Base-by-base conservation (phyloP, 495 filamentous ascomycete species). In the Astrothelium subdiscretum region DNA sequence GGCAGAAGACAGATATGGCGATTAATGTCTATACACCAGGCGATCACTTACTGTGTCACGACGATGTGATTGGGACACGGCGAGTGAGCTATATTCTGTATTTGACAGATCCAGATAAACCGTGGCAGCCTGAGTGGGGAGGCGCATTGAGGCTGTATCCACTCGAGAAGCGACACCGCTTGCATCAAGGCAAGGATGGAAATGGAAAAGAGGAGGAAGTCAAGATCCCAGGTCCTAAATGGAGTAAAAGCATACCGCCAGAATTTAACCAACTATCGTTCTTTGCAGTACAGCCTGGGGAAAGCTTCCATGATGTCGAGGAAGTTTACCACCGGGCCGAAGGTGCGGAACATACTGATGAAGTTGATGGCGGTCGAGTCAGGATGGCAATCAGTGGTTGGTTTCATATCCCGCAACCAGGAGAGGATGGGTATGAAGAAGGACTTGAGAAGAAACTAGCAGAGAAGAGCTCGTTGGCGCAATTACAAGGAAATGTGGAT, bases 301-400 rank as follows among this genome's bases (percentile, higher is more conserved):
- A 94, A 79, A 97, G 92, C 70, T 99, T 96, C 75, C 94, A 99
- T 73, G 94, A 97, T 76, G 94, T 99, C 58, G 92, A 97, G 76
- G 94, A 99, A 73, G 95, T 99, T 18, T 97, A 95, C 73, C 81
- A 88, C 67, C 80, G 82, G 44, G 72, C 75, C 51, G 75, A 78
- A 1, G 82, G 83, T 60, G 82, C 87, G 35, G 85, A 85, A 48
- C 80, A 80, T 4, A 78, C 81, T 62, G 78, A 83, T 31, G 79
- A 80, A 6, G 78, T 81, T 62, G 78, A 83, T 31, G 79, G 82
- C 61, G 86, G 82, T 60, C 83, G 94, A 52, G 83, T 95, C 48
- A 83, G 94, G 61, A 97, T 97, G 91, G 94, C 94, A 29, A 97
- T 99, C 66, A 95, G 89, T 64, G 94, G 94, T n/a, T 99, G 94